phyloP scores from a whole-genome alignment of 2,329 filamentous ascomycete genomes.

The Bipolaris cookei region DNA sequence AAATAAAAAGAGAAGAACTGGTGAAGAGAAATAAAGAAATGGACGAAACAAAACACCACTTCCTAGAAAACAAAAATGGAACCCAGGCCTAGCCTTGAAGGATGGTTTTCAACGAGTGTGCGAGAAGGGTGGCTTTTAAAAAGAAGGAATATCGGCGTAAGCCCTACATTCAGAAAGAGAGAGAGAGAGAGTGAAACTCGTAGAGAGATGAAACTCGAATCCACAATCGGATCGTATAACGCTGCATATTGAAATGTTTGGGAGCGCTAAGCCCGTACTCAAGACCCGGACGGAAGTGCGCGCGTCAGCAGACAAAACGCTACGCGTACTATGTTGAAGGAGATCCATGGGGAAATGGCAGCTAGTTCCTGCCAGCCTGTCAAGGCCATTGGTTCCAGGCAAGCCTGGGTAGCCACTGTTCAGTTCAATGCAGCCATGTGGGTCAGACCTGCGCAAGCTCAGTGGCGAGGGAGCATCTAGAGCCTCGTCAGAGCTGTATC shows the following conservation, averaged over 20 bases:
- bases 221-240: slow-evolving; percentile 14
- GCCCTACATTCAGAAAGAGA: slow-evolving; percentile 15
- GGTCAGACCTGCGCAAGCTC: slow-evolving; percentile 9
- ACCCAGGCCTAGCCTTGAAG: slow-evolving; percentile 42
- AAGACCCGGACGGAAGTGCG: slow-evolving; percentile 22
- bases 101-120: slow-evolving; percentile 35
- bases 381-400: slow-evolving; percentile 17
- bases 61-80: slow-evolving; percentile 26
- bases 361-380: slow-evolving; percentile 16
- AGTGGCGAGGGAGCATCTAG: slow-evolving; percentile 30
- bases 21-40: slow-evolving; percentile 29
- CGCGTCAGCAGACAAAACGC: slow-evolving; percentile 29
- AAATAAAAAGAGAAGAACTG: slow-evolving; percentile 21
- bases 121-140: slow-evolving; percentile 32
- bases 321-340: slow-evolving; percentile 24
- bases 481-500: slow-evolving; percentile 23
- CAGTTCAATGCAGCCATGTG: slow-evolving; percentile 23
- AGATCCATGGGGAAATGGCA: slow-evolving; percentile 13
- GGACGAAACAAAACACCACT: slow-evolving; percentile 30
- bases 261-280: slow-evolving; percentile 24
- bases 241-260: slow-evolving; percentile 30
- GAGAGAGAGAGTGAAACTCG: slow-evolving; percentile 28
- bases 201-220: slow-evolving; percentile 28
- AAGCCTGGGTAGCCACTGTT: slow-evolving; percentile 15
- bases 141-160: slow-evolving; percentile 30